Conservation (phyloP, 495 filamentous ascomycete species). For the Aspergillus haitiensis region DNA sequence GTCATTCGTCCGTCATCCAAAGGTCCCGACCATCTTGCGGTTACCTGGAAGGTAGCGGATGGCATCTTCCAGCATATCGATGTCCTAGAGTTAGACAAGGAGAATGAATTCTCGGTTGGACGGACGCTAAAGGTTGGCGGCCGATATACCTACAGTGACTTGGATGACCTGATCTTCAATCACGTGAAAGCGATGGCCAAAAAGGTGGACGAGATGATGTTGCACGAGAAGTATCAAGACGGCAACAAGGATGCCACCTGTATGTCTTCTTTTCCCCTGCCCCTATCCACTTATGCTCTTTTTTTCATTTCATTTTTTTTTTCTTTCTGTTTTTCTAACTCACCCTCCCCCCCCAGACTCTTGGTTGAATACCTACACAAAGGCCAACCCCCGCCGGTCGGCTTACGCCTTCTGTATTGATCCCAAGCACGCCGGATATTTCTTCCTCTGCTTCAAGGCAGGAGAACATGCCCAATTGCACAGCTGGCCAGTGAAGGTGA, state of each 20-base stretch:
- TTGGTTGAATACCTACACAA: constrained; percentile 92
- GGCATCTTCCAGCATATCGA: constrained; percentile 95
- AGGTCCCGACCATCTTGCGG: constrained; percentile 88
- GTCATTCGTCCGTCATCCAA: constrained; percentile 94
- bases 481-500: constrained; percentile 85
- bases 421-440: constrained; percentile 88
- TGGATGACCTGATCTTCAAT: constrained; percentile 95
- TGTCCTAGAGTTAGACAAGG: constrained; percentile 93
- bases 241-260: constrained; percentile 79
- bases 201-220: constrained; percentile 95
- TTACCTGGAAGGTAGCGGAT: constrained; percentile 98
- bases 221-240: constrained; percentile 85
- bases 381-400: constrained; percentile 91
- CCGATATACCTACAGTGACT: constrained; percentile 87
- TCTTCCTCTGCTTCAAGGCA: constrained; percentile 92
- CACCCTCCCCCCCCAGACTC: constrained; percentile 60
- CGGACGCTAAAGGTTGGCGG: constrained; percentile 77
- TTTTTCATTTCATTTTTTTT: constrained; percentile 9
- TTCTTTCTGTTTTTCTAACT: constrained; percentile 23
- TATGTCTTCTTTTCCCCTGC: constrained; percentile 46
- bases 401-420: constrained; percentile 95
- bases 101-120: constrained; percentile 91
- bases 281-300: too few species aligned
- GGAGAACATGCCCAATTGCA: constrained; percentile 68
- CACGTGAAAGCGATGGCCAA: constrained; percentile 97